Percentiles rank a stretch among this genome's conserved stretches.
Conservation (phyloP, 2,329 filamentous ascomycete species). For the Leptographium lundbergii region DNA sequence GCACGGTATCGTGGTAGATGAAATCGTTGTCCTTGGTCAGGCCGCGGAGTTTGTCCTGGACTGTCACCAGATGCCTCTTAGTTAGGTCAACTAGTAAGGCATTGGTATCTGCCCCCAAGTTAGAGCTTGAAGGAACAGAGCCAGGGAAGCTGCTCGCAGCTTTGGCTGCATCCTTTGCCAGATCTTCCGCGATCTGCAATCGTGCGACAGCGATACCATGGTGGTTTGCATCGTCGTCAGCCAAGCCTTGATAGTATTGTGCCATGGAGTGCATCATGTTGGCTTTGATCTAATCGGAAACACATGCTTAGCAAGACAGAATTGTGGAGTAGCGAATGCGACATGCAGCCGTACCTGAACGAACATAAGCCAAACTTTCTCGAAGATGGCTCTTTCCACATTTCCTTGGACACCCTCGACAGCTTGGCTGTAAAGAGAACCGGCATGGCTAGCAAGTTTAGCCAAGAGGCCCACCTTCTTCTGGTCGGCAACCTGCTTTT, state of each 20-base stretch:
- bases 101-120: constrained; percentile 71
- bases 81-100: constrained; percentile 63
- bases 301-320: constrained; percentile 9
- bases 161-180: constrained; percentile 66
- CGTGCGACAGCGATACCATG: constrained; percentile 78
- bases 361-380: constrained; percentile 83
- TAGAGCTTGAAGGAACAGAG: constrained; percentile 67
- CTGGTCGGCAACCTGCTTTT: constrained; percentile 85
- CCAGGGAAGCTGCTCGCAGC: constrained; percentile 69
- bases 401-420: constrained; percentile 88
- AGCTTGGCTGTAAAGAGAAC: constrained; percentile 76
- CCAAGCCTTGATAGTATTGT: constrained; percentile 85
- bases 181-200: constrained; percentile 65
- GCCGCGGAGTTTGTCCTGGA: constrained; percentile 68
- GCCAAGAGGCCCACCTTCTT: constrained; percentile 89
- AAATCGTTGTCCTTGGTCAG: constrained; percentile 91
- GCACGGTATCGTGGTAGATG: constrained; percentile 90
- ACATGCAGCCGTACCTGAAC: constrained; percentile 46
- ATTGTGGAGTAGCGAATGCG: neutral
- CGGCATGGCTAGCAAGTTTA: constrained; percentile 84
- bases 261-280: constrained; percentile 74
- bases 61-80: constrained; percentile 66
- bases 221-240: constrained; percentile 78
- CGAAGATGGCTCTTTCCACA: constrained; percentile 80
- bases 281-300: constrained; percentile 50